Percentiles rank a stretch among this genome's conserved stretches.
These are phyloP conservation scores for Chaetomiaceae sp. DNA, from an alignment of 2,329 filamentous ascomycete genomes.

Conservation along the genomic window DNA sequence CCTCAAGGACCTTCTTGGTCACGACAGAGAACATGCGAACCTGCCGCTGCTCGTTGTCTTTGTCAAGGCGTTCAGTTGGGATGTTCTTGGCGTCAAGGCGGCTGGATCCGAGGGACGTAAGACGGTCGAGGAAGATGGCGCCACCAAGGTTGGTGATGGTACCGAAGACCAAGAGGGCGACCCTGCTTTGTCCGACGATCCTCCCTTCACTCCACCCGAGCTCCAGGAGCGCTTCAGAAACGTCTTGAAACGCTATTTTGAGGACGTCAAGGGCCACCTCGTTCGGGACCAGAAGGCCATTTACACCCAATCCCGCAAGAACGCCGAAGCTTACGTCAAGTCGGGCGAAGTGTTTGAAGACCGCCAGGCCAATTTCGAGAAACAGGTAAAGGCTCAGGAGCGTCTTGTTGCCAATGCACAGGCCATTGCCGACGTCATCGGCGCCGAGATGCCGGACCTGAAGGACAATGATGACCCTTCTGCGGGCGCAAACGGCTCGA, in stretches of 20 bases:
- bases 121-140: conserved; percentile 75
- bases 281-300: conserved; percentile 89
- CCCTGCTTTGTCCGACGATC: conserved; percentile 53
- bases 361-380: conserved; percentile 92
- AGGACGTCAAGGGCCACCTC: conserved; percentile 86
- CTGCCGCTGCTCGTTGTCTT: conserved; percentile 89
- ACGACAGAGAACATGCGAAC: conserved; percentile 90
- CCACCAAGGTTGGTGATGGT: conserved; percentile 43
- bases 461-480: conserved; percentile 73
- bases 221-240: conserved; percentile 81
- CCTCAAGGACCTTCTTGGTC: conserved; percentile 90
- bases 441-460: conserved; percentile 88
- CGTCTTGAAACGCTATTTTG: conserved; percentile 81
- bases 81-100: conserved; percentile 76
- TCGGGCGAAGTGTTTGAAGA: conserved; percentile 98
- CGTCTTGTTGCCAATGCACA: conserved; percentile 87
- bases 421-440: conserved; percentile 80
- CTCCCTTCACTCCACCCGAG: conserved; percentile 69
- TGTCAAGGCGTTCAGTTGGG: conserved; percentile 94
- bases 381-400: conserved; percentile 86
- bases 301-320: conserved; percentile 79
- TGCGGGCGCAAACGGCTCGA: conserved; percentile 64
- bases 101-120: conserved; percentile 74
- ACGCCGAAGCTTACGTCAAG: conserved; percentile 97
- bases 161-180: conserved; percentile 46